Evolutionary conservation across 2,329 filamentous ascomycete genomes (phyloP), one percentile per base, ranked within the genome.

Genomic region (Pestalotiopsis sp.): DNA sequence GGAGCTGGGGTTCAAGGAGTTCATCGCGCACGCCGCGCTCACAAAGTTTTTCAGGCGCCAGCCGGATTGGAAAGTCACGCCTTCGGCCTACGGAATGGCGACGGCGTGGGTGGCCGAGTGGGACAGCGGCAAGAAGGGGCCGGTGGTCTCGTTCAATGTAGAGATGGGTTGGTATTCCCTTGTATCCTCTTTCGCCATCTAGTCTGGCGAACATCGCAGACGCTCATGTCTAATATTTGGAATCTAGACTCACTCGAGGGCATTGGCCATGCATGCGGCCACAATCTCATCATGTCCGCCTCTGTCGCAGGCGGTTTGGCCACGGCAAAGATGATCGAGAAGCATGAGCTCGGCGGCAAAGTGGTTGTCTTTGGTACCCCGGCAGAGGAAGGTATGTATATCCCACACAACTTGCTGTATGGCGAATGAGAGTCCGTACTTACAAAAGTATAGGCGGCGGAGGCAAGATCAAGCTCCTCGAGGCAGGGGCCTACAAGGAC

Each of bases 81-180:
- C 79, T 1, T 84, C 84, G 1, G 85, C 83, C 0, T 87, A 86
- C 70, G 82, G 80, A 9, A 79, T 88, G 69, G 77, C 79, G 40
- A 88, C 85, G 2, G 85, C 85, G 13, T 88, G 86, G 79, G 79
- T 83, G 30, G 85, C 85, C 3, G 81, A 82, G 1, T 86, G 78
- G 67, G 81, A 85, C 66, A 83, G 78, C 64, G 80, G 82, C 11
- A 80, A 72, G 64, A 75, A 78, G n/a, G 84, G 84, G 0, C 83
- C 84, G 3, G 81, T 81, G 1, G 76, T 84, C 22, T 82, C 82
- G 0, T 83, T 82, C 72, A 84, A 84, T 62, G 81, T 78, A 39
- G 83, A 84, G 68, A 84, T 81, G 83, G 81, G 80, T 52, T 9
- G 9, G 44, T 52, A 4, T 52, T 81, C 61, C 30, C 7, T 9